Percentiles rank a stretch among this genome's conserved stretches.
Conservation (phyloP, 2,329 filamentous ascomycete species). For the Aspergillus unguis region DNA sequence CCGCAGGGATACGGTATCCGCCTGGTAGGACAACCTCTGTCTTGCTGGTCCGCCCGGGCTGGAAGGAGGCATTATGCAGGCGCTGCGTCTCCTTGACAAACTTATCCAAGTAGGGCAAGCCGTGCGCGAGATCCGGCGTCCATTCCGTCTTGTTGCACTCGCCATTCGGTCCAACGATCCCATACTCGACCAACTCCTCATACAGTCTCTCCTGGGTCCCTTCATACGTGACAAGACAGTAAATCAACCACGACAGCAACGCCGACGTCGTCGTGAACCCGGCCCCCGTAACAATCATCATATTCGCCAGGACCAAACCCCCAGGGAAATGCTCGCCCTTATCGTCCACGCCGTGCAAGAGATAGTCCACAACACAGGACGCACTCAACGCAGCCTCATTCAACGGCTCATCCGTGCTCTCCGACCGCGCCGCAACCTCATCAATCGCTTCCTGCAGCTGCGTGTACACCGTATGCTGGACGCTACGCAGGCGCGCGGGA, state of each 20-base stretch:
- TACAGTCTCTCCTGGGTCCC: slow-evolving; percentile 56
- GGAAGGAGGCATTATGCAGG: slow-evolving; percentile 59
- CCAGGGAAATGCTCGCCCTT: slow-evolving; percentile 52
- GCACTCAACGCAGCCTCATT: not conserved
- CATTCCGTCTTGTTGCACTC: slow-evolving; percentile 31
- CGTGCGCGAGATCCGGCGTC: slow-evolving; percentile 47
- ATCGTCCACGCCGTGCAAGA: slow-evolving; percentile 33
- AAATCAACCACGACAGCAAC: slow-evolving; percentile 56
- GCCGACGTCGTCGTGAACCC: slow-evolving; percentile 59
- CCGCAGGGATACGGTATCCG: slow-evolving; percentile 55
- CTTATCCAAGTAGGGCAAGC: slow-evolving; percentile 44
- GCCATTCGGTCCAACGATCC: slow-evolving; percentile 22
- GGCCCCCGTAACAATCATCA: slow-evolving; percentile 54
- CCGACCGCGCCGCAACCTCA: slow-evolving; percentile 3
- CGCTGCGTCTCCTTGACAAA: slow-evolving; percentile 59
- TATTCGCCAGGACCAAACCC: slow-evolving; percentile 28
- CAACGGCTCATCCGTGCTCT: not conserved
- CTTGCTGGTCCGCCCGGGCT: slow-evolving; percentile 57
- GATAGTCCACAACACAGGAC: slow-evolving; percentile 1
- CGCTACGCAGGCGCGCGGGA: slow-evolving; percentile 40
- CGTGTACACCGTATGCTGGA: slow-evolving; percentile 16
- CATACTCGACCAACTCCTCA: slow-evolving; percentile 53
- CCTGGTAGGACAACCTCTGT: slow-evolving; percentile 57
- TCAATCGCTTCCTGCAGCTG: slow-evolving; percentile 18
- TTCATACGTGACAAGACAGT: slow-evolving; percentile 51